Conservation (phyloP, 768 basidiomycete species). For the Mycena vulgaris region DNA sequence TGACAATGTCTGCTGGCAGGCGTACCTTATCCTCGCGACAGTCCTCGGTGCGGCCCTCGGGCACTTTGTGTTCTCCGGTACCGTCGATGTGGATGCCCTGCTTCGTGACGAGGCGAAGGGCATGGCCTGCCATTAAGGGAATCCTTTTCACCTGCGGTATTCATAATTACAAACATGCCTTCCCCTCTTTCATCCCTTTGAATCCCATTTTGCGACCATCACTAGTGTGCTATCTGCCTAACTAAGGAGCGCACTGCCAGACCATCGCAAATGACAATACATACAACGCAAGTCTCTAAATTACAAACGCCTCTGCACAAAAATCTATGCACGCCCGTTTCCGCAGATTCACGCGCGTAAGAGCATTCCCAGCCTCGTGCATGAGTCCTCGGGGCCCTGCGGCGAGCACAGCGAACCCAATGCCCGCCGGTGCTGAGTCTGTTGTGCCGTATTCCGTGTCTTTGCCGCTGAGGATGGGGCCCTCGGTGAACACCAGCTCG, state of each 20-base stretch:
- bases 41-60: constrained; percentile 86
- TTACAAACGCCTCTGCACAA: constrained; percentile 82
- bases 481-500: constrained; percentile 4
- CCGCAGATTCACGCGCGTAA: constrained; percentile 66
- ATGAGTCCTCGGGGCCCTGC: constrained; percentile 85
- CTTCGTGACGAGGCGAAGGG: neutral
- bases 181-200: too few relatives aligned
- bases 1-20: constrained; percentile 59
- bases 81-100: constrained; percentile 24
- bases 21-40: constrained; percentile 87
- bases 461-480: neutral
- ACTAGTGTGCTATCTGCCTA: too few relatives aligned
- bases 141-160: too few relatives aligned
- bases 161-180: too few relatives aligned
- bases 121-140: neutral
- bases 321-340: constrained; percentile 67
- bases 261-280: too few relatives aligned
- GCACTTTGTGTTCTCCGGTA: constrained; percentile 81
- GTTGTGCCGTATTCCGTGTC: constrained; percentile 19
- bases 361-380: constrained; percentile 82
- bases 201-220: too few relatives aligned
- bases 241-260: too few relatives aligned
- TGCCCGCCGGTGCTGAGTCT: constrained; percentile 30
- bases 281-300: neutral
- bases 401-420: constrained; percentile 84